Conservation (phyloP, 768 basidiomycete genomes). For the Xerocomus potaroensis region DNA sequence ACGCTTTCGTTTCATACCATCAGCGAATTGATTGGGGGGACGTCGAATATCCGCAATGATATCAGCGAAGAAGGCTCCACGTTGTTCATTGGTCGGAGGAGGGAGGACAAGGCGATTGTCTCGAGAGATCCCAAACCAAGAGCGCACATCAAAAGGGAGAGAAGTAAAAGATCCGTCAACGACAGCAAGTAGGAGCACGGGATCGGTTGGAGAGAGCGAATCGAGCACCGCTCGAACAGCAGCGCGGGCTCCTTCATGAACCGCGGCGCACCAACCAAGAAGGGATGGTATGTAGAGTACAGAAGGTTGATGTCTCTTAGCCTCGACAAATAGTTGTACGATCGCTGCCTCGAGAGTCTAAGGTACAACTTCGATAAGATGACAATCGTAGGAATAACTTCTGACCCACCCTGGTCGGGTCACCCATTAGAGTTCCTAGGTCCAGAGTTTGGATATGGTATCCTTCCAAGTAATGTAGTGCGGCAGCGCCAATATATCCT, state of each 20-base stretch:
- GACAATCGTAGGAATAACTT: background rate
- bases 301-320: slow-evolving; percentile 94
- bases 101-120: slow-evolving; percentile 70
- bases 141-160: slow-evolving; percentile 76
- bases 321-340: slow-evolving; percentile 93
- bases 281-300: slow-evolving; percentile 94
- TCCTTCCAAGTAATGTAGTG: slow-evolving; percentile 91
- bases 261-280: slow-evolving; percentile 76
- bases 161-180: slow-evolving; percentile 71
- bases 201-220: slow-evolving; percentile 86
- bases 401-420: slow-evolving; percentile 75
- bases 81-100: slow-evolving; percentile 49
- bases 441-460: slow-evolving; percentile 95
- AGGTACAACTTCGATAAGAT: slow-evolving; percentile 1
- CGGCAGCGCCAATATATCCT: slow-evolving; percentile 81
- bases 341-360: slow-evolving; percentile 90
- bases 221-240: slow-evolving; percentile 91
- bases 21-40: slow-evolving; percentile 85
- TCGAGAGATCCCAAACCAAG: slow-evolving; percentile 83
- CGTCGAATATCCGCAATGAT: slow-evolving; percentile 65
- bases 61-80: slow-evolving; percentile 70
- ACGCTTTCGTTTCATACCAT: slow-evolving; percentile 78
- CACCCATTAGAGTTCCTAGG: slow-evolving; percentile 81
- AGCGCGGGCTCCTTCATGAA: slow-evolving; percentile 78
- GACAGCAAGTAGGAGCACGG: slow-evolving; percentile 86